Evolutionary conservation across 2,329 filamentous ascomycete genomes (phyloP).

Genomic region (Trichoderma arundinaceum): DNA sequence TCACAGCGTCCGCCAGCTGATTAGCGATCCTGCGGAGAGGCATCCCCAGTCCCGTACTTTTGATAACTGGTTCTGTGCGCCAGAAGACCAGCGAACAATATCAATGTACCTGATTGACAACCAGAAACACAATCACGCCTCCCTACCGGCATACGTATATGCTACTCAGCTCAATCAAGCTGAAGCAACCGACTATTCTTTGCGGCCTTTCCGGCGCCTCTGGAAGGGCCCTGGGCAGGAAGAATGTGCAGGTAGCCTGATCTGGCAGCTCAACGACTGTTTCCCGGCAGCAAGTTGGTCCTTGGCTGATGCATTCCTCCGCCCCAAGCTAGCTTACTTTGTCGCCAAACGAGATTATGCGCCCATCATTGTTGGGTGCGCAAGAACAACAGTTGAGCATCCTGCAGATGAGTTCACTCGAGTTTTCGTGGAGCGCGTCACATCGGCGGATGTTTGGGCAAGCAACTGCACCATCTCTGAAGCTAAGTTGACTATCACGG

Average conservation of each 20-base stretch:
- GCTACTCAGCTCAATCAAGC: constrained; percentile 28
- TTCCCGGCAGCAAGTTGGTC: constrained; percentile 26
- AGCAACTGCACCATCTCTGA: constrained; percentile 11
- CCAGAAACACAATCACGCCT: constrained; percentile 16
- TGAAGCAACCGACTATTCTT: constrained; percentile 23
- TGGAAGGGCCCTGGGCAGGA: constrained; percentile 23
- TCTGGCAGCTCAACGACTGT: constrained; percentile 25
- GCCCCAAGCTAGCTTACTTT: constrained; percentile 26
- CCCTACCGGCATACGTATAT: constrained; percentile 17
- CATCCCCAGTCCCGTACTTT: constrained; percentile 26
- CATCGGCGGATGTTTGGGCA: constrained; percentile 11
- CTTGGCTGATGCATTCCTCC: constrained; percentile 14
- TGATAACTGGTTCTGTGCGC: constrained; percentile 25
- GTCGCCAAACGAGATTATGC: constrained; percentile 19
- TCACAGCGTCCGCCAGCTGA: constrained; percentile 19
- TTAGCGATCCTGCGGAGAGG: constrained; percentile 16
- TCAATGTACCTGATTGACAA: constrained; percentile 29
- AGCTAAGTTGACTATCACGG: background rate
- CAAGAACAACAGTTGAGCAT: constrained; percentile 3
- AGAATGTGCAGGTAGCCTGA: constrained; percentile 18
- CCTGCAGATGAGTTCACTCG: constrained; percentile 17
- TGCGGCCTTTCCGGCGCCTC: constrained; percentile 16
- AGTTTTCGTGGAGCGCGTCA: background rate
- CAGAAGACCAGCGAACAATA: constrained; percentile 24
- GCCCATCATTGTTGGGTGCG: constrained; percentile 7